Evolutionary conservation across 805 yeast species (phyloP), one percentile per base, ranked within the genome.

Genomic region (Ogataea parapolymorpha): DNA sequence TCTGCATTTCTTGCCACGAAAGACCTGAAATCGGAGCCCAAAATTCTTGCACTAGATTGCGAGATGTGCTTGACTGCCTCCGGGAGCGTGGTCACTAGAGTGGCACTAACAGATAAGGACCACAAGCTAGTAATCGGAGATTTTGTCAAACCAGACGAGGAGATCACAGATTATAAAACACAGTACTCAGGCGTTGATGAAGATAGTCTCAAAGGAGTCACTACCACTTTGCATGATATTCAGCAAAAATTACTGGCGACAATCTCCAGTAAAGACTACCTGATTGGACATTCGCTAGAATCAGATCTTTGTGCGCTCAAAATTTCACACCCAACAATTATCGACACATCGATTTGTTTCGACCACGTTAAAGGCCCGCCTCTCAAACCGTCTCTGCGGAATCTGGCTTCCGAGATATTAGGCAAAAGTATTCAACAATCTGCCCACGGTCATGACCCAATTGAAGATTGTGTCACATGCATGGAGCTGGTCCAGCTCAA

Each of bases 241-340:
- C 97, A 89, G 58, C 45, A 69, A 2, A 67, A 72, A 51, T 43
- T 93, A 5, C 37, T 75, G 2, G 48, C 56, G 2, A 50, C 74
- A 1, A 66, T 91, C 3, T 63, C 71, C n/a, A 53, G 72, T 2
- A 63, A 67, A 13, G 97, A 89, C 57, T 70, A 81, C 11, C 56
- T 91, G 16, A 75, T 91, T 38, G 98, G 99, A 2, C 99, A 91
- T 59, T 91, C 98, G 0, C 66, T 91, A 23, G 91, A 90, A 47
- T 80, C 83, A 16, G 99, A 91, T 61, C 67, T 91, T 35, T 68
- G 72, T 9, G 95, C 80, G 3, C 62, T 93, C 56, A 73, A 74
- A 50, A 52, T 93, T 12, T 71, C 80, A 35, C 98, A 91, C 58
- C 82, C 85, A 2, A 68, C 64, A 12, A 71, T 90, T 18, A 77